These are phyloP conservation scores for Aphanomyces astaci DNA, from an alignment of 352 stramenopile genomes.

Conservation along the genomic window DNA sequence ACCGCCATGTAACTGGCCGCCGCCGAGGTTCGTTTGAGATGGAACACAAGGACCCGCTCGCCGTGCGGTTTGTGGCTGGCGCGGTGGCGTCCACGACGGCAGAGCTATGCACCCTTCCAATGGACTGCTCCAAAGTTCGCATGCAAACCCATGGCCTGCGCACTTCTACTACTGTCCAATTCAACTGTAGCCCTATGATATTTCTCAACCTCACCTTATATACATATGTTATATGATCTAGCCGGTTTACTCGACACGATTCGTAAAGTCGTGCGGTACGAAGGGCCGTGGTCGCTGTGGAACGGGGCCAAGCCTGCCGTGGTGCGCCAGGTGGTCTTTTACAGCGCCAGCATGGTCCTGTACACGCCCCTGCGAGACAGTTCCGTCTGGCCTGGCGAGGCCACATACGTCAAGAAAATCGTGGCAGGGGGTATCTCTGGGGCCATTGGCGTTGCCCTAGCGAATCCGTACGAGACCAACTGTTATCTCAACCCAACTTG, in stretches of 20 bases:
- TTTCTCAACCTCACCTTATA: too few relatives aligned
- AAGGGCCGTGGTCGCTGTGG: conserved; percentile 58
- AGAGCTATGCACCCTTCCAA: conserved; percentile 73
- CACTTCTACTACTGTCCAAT: background rate
- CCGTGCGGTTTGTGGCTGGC: conserved; percentile 60
- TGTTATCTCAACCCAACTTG: too few relatives aligned
- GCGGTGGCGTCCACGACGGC: conserved; percentile 58
- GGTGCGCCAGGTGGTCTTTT: conserved; percentile 79
- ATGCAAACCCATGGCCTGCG: conserved; percentile 60
- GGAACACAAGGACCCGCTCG: conserved; percentile 38
- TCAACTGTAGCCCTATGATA: conserved; percentile 19
- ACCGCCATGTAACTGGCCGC: conserved; percentile 1
- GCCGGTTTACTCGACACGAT: conserved; percentile 59
- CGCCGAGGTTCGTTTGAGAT: background rate
- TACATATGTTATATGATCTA: conserved; percentile 23
- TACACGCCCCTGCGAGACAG: conserved; percentile 78
- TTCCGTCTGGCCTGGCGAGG: conserved; percentile 33
- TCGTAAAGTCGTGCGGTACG: conserved; percentile 56
- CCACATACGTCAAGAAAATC: conserved; percentile 73
- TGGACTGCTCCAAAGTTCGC: conserved; percentile 82
- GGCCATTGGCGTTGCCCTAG: conserved; percentile 66
- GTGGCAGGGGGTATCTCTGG: conserved; percentile 67
- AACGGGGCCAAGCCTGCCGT: conserved; percentile 71
- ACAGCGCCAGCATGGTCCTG: conserved; percentile 77
- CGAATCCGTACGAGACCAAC: conserved; percentile 66